Evolutionary conservation across 345 rosid species (phyloP).

Genomic region (Punica granatum): DNA sequence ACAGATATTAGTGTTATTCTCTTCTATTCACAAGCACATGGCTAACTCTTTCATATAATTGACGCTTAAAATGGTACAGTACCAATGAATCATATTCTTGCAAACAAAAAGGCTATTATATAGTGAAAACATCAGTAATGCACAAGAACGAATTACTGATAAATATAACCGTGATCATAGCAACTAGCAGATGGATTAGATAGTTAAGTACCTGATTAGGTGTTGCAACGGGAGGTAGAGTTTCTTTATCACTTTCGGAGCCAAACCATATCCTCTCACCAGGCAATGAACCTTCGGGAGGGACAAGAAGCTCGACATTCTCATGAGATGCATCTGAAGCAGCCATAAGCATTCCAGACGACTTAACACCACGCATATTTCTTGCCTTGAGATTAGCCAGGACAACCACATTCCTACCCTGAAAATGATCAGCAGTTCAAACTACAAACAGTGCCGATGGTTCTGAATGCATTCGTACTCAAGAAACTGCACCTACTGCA

Average conservation of each 20-base stretch:
- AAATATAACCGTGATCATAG: neutral
- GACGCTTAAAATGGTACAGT: too few relatives aligned
- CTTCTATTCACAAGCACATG: too few relatives aligned
- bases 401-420: constrained; percentile 72
- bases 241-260: constrained; percentile 34
- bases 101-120: too few relatives aligned
- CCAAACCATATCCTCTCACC: constrained; percentile 95
- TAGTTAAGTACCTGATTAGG: constrained; percentile 59
- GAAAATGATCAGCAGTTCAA: neutral
- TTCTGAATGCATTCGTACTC: neutral
- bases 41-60: too few relatives aligned
- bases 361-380: constrained; percentile 94
- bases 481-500: neutral
- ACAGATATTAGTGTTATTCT: too few relatives aligned
- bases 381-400: constrained; percentile 84
- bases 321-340: constrained; percentile 79
- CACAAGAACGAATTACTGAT: too few relatives aligned
- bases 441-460: neutral
- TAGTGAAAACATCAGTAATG: too few relatives aligned
- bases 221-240: constrained; percentile 52
- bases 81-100: too few relatives aligned
- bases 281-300: constrained; percentile 60
- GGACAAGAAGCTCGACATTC: constrained; percentile 73
- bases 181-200: neutral
- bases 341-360: constrained; percentile 82